A percentile compares a stretch with the other conserved stretches of the same genome.
These are phyloP conservation scores for Henningerozyma blattae DNA, from an alignment of 805 yeast genomes.

Conservation along the genomic window DNA sequence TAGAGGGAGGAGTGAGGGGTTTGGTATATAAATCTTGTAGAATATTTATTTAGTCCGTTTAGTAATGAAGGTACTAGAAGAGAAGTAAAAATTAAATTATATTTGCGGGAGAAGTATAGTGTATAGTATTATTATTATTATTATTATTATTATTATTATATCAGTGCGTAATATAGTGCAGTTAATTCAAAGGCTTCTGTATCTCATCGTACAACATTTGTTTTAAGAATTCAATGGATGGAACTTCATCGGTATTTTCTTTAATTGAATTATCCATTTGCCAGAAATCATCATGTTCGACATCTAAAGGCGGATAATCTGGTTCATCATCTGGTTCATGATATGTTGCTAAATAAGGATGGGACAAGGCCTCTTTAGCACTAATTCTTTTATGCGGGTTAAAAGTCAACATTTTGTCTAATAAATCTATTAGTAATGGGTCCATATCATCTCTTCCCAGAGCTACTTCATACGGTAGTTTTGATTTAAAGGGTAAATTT, in stretches of 20 bases:
- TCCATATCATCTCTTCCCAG: slow-evolving; percentile 19
- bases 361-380: slow-evolving; percentile 62
- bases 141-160: no score
- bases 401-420: slow-evolving; percentile 59
- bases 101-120: no score
- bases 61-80: no score
- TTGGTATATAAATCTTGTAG: no score
- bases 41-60: no score
- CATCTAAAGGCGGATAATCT: slow-evolving; percentile 24
- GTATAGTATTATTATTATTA: no score
- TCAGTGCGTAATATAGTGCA: no score
- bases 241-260: slow-evolving; percentile 43
- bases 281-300: slow-evolving; percentile 29
- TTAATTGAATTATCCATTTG: slow-evolving; percentile 28
- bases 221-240: slow-evolving; percentile 62
- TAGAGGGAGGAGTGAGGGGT: no score
- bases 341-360: slow-evolving; percentile 57
- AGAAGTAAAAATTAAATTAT: no score
- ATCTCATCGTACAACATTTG: slow-evolving; percentile 71
- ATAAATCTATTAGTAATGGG: slow-evolving; percentile 44
- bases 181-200: slow-evolving; percentile 37
- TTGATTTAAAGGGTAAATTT: slow-evolving; percentile 50
- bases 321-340: slow-evolving; percentile 71
- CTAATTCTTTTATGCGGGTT: slow-evolving; percentile 65
- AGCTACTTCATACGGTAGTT: slow-evolving; percentile 32